Evolutionary conservation across 352 stramenopile genomes (phyloP), one percentile per base, ranked within the genome.

Genomic region (Phytophthora europaea): DNA sequence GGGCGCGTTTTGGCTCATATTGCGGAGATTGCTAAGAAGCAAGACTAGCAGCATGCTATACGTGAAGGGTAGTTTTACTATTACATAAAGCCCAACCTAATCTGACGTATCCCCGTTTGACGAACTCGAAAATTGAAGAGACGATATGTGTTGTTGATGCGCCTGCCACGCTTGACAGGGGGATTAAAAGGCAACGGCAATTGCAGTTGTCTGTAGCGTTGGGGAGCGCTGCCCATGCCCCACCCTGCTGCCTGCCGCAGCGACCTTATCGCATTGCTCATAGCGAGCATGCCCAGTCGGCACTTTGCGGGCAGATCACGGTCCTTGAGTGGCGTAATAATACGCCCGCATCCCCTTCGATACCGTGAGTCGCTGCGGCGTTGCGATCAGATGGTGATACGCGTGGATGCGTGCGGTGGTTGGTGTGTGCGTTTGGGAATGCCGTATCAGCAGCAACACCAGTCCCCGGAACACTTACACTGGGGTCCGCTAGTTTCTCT

Each of bases 51-150:
- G 12, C 36, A 18, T 13, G 36, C 36, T 43, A 43, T 2, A 43
- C 7, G 36, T 18, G 5, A 5, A 18, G 12, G 10, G 18, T 43
- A 16, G 36, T 13, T 43, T 43, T 43, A 43, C 18, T 18, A 16
- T 28, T 15, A 13, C 57, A 64, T 64, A 51, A 53, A 52, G 16
- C 54, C 57, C 4, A 12, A 43, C 34, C 57, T 20, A 64, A 64
- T 64, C 26, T 64, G 36, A 51, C 57, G 40, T 23, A 64, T 64
- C 8, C 57, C 57, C 22, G 57, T 54, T 28, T 18, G 38, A 6
- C 57, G 57, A n/a, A 64, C 40, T 10, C 40, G 13, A 43, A 54
- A 53, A 26, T 53, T 64, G 57, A 45, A 64, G 22, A 52, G 23
- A 6, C 40, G 57, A 26, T 64, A 64, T 6, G 55, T 64, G 16